Base-by-base conservation (phyloP, 805 yeast species). In the Jamesozyma gamospora region DNA sequence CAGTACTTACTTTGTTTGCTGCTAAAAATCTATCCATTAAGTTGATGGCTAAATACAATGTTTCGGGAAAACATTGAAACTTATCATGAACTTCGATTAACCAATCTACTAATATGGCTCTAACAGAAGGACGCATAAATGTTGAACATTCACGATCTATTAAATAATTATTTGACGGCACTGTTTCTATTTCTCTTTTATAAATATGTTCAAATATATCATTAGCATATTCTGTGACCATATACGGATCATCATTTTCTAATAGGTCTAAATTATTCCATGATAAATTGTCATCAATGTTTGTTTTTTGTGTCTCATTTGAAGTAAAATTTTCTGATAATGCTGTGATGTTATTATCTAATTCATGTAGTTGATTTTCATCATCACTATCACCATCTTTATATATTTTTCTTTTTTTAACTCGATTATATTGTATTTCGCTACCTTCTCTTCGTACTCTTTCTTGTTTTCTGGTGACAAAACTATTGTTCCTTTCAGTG, bases 21-120 rank as follows among this genome's bases (percentile, higher is more conserved):
- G 87, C 75, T 74, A 88, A 73, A 61, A 82, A 86, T 48, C 96
- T 65, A 63, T 88, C 96, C 84, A 87, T 80, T 40, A 84, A 63
- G 61, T 85, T 86, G 40, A 84, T 80, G 4, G 95, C 85, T 41
- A 87, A 66, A 53, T 76, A 83, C 41, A 88, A 70, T 8, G 95
- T 84, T 62, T 87, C 96, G 1, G 94, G 95, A 32, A 82, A 69
- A 46, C 88, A 70, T 48, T 88, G 72, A 62, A 87, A 87, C 57
- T 84, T 73, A 49, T 77, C 68, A 64, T 86, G 96, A 58, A 87
- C 88, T 56, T 85, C 94, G 10, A 85, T 85, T 49, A 87, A 69
- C 96, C 96, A 87, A 63, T 88, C 95, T n/a, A 87, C 85, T 42
- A 87, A 65, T 38, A 87, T 82, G 7, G 86, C 79, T 49, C 96